Conservation (phyloP, 2,329 filamentous ascomycete species). For the Curvularia sp. region DNA sequence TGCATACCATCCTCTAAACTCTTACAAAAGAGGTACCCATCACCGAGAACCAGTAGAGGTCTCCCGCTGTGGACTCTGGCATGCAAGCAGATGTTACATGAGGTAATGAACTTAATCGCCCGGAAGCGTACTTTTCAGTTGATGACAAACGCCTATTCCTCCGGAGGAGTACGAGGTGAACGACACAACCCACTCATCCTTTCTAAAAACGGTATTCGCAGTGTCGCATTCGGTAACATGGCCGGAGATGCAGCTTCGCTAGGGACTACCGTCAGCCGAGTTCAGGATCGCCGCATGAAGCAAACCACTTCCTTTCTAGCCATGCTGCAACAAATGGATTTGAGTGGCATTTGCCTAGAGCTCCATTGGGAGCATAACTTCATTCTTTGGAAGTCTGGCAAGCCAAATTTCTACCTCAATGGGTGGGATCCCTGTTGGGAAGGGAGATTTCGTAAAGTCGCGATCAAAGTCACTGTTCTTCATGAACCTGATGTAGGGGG, state of each 20-base stretch:
- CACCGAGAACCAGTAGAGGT: not conserved
- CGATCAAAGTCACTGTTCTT: not conserved
- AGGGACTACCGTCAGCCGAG: too few species aligned
- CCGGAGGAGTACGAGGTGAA: not conserved
- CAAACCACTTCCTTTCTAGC: not conserved
- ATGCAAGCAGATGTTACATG: not conserved
- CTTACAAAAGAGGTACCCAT: too few species aligned
- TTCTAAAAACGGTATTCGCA: not conserved
- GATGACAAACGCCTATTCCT: too few species aligned
- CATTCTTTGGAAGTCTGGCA: not conserved
- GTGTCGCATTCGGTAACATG: not conserved
- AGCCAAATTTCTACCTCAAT: not conserved
- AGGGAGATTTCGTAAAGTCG: not conserved
- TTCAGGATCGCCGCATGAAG: too few species aligned
- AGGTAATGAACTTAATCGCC: not conserved
- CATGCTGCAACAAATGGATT: not conserved
- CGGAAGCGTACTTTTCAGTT: not conserved
- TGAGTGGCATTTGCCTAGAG: not conserved
- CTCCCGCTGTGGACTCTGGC: not conserved
- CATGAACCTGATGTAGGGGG: not conserved
- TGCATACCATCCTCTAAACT: too few species aligned
- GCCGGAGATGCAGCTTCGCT: too few species aligned
- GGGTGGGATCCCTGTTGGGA: not conserved
- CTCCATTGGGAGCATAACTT: not conserved
- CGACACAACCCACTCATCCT: not conserved